Base-by-base conservation (phyloP, 2,329 filamentous ascomycete genomes). In the Sarocladium strictum region DNA sequence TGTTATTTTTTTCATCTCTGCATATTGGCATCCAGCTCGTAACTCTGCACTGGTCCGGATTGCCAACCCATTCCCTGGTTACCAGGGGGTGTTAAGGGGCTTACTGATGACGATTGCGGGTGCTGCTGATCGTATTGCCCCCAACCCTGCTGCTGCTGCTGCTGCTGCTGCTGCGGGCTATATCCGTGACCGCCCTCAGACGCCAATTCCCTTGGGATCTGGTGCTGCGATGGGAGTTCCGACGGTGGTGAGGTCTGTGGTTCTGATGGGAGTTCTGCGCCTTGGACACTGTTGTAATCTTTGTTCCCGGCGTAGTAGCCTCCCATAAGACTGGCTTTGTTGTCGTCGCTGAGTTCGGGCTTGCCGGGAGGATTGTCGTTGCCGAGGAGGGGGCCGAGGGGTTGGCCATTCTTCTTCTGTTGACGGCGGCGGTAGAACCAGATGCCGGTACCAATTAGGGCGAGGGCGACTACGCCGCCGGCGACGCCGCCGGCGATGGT, bases 361-460 rank as follows among this genome's bases (percentile, higher is more conserved):
- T 70, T 71, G 3, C 69, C 68, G 15, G 10, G 63, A 53, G 21
- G 56, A 54, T 33, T 60, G 40, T 50, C 38, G n/a, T 55, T 38
- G 14, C 57, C 56, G 2, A 5, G 45, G n/a, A 24, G 5, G 55
- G 26, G 9, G 52, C 54, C 11, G 52, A 56, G 27, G 59, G 47
- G 19, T 17, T 56, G 56, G 10, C 43, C 41, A n/a, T 61, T 37
- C 21, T 57, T 62, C 24, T 63, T 67, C 23, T 14, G 3, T 27
- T 65, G 68, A 35, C 61, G 66, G 40, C 63, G 67, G 23, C 71
- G 60, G 40, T 74, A 65, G 60, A 75, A 68, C 54, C 76, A 65
- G 23, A 69, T 65, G 0, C 65, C 57, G 0, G 65, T 67, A 0
- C 59, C 62, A 5, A 65, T 66, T 4, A 68, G 59, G 10, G 62